These are phyloP conservation scores for Delphinella strobiligena DNA, from an alignment of 2,329 filamentous ascomycete species.

Conservation along the genomic window DNA sequence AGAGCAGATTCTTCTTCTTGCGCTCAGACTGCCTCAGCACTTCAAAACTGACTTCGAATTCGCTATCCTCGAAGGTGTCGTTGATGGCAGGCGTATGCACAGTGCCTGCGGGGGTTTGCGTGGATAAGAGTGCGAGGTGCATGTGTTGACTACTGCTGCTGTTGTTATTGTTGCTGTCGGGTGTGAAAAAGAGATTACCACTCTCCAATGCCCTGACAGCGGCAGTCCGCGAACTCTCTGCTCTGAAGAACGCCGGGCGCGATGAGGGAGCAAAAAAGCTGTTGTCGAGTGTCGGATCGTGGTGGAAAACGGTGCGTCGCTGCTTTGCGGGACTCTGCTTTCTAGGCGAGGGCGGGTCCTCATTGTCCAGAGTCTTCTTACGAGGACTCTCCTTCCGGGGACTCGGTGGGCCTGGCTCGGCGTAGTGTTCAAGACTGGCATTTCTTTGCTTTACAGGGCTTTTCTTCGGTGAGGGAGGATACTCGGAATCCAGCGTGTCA, in stretches of 20 bases:
- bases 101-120: no score
- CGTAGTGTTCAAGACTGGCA: slow-evolving; percentile 1
- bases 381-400: slow-evolving; percentile 16
- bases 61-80: background rate
- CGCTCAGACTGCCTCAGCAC: background rate
- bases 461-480: slow-evolving; percentile 22
- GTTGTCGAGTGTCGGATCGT: no score
- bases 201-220: no score
- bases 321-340: slow-evolving; percentile 9
- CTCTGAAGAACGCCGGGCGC: no score
- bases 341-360: slow-evolving; percentile 14
- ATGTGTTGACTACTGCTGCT: no score
- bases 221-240: no score
- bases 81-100: background rate
- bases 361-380: slow-evolving; percentile 10
- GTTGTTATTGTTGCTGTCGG: background rate
- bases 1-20: background rate
- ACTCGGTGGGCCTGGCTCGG: background rate
- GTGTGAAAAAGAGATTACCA: background rate
- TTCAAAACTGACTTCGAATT: background rate
- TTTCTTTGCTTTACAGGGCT: slow-evolving; percentile 13
- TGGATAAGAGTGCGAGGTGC: background rate
- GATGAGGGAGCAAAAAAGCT: no score
- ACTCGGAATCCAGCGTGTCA: slow-evolving; percentile 19
- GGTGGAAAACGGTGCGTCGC: background rate